Base-by-base conservation (phyloP, 75 land plant species). In the Sequoiadendron giganteum region DNA sequence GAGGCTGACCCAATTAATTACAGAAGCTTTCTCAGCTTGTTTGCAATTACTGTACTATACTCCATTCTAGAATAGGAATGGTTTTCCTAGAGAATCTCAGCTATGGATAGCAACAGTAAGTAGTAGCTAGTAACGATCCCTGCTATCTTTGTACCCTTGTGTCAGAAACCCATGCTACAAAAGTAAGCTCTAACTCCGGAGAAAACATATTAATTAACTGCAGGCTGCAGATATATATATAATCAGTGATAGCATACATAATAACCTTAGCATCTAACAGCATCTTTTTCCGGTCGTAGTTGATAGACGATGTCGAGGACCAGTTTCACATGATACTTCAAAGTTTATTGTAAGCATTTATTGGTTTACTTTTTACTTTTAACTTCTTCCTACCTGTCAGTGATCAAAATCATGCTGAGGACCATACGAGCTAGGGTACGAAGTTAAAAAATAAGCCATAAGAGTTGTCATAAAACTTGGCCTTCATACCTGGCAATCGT, bases 401-500 rank as follows among this genome's bases (percentile, higher is more conserved):
- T 85, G 9, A 52, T 19, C 34, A 72, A 72, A 32, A 72, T 72
- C 34, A 72, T 72, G 32, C 76, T 30, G 30, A 72, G 11, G 28
- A 81, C 30, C 28, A 42, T 45, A 28, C 13, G 30, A 28, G 48
- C 2, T 43, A 45, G 30, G 28, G 9, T 45, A 43, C 13, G 43
- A 58, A n/a, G 16, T 85, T 21, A 85, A 54, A 61, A 54, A 36
- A 4, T 61, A 72, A 36, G 73, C 73, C 42, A 36, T 28, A 28
- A 5, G 78, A 36, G 42, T 34, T 85, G 42, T 65, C 14, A 19
- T 81, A 49, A 75, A 56, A 48, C 56, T 58, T 49, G n/a, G 83
- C 75, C 90, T 45, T 14, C 36, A 34, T 88, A 94, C 96, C 96
- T 88, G 87, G 87, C 30, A 89, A 86, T 77, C 89, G 88, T 39